A percentile compares a stretch with the other conserved stretches of the same genome.
Conservation (phyloP, 2,329 filamentous ascomycete genomes). For the Diplodia mutila region DNA sequence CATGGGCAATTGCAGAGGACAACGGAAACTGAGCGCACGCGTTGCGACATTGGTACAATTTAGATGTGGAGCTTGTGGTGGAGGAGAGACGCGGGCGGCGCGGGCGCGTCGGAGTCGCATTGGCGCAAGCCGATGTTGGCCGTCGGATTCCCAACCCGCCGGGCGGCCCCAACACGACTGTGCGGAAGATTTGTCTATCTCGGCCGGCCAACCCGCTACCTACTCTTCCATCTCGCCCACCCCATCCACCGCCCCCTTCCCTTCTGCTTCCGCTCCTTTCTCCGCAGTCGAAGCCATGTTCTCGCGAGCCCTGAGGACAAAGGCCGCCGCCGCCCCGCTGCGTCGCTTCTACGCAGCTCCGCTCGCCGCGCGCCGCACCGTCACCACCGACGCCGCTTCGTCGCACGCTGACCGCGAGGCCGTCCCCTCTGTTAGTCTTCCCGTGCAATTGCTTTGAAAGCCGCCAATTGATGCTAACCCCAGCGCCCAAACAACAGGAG, state of each 20-base stretch:
- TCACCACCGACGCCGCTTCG: constrained; percentile 94
- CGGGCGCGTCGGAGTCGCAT: constrained; percentile 15
- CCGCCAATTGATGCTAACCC: constrained; percentile 14
- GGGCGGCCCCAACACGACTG: constrained; percentile 25
- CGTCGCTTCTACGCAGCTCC: constrained; percentile 41
- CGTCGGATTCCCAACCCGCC: constrained; percentile 26
- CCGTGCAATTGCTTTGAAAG: neutral
- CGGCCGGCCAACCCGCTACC: constrained; percentile 22
- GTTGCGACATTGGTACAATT: neutral
- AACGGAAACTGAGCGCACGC: neutral
- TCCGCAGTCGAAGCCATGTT: constrained; percentile 36
- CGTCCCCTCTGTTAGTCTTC: constrained; percentile 58
- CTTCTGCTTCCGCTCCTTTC: constrained; percentile 23
- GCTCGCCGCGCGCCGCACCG: constrained; percentile 61
- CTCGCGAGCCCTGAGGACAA: constrained; percentile 46
- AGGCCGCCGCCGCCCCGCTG: constrained; percentile 45
- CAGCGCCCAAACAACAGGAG: constrained; percentile 59
- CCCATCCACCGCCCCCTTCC: constrained; percentile 21
- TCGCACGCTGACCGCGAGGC: constrained; percentile 81
- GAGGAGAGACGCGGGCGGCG: constrained; percentile 11
- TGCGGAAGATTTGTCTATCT: constrained; percentile 26
- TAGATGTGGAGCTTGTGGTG: neutral
- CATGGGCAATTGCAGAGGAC: neutral
- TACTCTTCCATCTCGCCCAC: constrained; percentile 22
- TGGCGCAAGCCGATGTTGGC: constrained; percentile 21